Base-by-base conservation (phyloP, 306 rosid genomes). In the Boehmeria nivea region DNA sequence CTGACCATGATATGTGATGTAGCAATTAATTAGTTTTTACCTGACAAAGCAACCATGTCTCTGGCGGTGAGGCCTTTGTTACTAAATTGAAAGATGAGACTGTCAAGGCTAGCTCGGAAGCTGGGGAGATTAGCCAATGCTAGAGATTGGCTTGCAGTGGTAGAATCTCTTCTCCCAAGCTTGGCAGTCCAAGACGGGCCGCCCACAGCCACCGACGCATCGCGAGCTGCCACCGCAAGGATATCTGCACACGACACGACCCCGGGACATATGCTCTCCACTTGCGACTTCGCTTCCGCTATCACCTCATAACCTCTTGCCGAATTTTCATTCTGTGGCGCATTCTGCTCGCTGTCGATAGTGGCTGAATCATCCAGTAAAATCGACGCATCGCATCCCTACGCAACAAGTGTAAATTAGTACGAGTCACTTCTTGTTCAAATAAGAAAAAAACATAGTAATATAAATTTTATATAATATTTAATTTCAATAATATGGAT, bases 331-430 rank as follows among this genome's bases (percentile, higher is more conserved):
- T 81, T 84, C 1, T 66, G 76, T 0, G 0, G 3, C 20, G 83
- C 83, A 10, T 20, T 66, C 40, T 66, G 70, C 62, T 84, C 94
- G 2, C 85, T 66, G 3, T 34, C 47, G 1, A 81, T 56, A 0
- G 67, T 40, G 1, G 69, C 1, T 34, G 79, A n/a, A n/a, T n/a
- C n/a, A n/a, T n/a, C 65, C 1, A 79, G 78, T 27, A 79, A 55
- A 20, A 79, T 64, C 0, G 84, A 74, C 3, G 81, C 88, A 74
- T 85, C 88, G 46, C 88, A 85, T 6, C 94, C 88, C 70, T 74
- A 42, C n/a, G n/a, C n/a, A n/a, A n/a, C n/a, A n/a, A n/a, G n/a
- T n/a, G n/a, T n/a, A n/a, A n/a, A n/a, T n/a, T n/a, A n/a, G n/a
- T n/a, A n/a, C n/a, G n/a, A n/a, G n/a, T n/a, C n/a, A n/a, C n/a